A percentile compares a stretch with the other conserved stretches of the same genome.
phyloP scores from a whole-genome alignment of 305 asterid genomes.

The Plantago coronopus region DNA sequence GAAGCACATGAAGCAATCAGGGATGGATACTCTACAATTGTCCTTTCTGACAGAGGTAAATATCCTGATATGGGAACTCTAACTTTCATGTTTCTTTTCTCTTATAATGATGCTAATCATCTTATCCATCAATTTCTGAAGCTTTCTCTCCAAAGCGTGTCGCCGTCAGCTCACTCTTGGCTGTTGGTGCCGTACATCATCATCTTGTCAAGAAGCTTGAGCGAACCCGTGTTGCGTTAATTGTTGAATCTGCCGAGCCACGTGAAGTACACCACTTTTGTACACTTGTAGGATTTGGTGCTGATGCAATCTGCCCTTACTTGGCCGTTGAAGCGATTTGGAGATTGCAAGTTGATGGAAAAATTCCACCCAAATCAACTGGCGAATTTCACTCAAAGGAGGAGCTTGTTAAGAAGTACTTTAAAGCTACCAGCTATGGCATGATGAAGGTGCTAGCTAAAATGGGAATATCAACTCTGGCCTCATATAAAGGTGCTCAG shows the following conservation, averaged over 20 bases:
- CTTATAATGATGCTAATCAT: conserved; percentile 12
- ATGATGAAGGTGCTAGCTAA: conserved; percentile 99
- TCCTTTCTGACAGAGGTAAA: conserved; percentile 95
- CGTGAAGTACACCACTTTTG: conserved; percentile 99
- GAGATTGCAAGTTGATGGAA: conserved; percentile 96
- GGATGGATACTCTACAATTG: conserved; percentile 82
- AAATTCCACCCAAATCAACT: conserved; percentile 77
- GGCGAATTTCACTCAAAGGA: conserved; percentile 82
- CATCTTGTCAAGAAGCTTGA: conserved; percentile 90
- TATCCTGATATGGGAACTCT: conserved; percentile 3
- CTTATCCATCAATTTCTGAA: conserved; percentile 28
- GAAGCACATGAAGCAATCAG: conserved; percentile 86
- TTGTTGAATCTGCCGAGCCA: conserved; percentile 96
- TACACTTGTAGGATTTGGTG: conserved; percentile 97
- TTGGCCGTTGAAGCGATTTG: conserved; percentile 88
- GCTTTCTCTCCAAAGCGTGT: conserved; percentile 84
- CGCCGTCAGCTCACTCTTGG: conserved; percentile 91
- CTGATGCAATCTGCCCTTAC: conserved; percentile 96
- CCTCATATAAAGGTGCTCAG: conserved; percentile 99
- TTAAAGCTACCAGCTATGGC: conserved; percentile 85
- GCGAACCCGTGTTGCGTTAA: conserved; percentile 85
- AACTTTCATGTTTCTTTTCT: conserved; percentile 3
- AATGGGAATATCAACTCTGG: conserved; percentile 99
- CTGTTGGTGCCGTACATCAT: conserved; percentile 98
- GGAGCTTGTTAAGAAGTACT: conserved; percentile 81